phyloP scores from a whole-genome alignment of 2,329 filamentous ascomycete genomes.

The Dryadomyces quercivorus region DNA sequence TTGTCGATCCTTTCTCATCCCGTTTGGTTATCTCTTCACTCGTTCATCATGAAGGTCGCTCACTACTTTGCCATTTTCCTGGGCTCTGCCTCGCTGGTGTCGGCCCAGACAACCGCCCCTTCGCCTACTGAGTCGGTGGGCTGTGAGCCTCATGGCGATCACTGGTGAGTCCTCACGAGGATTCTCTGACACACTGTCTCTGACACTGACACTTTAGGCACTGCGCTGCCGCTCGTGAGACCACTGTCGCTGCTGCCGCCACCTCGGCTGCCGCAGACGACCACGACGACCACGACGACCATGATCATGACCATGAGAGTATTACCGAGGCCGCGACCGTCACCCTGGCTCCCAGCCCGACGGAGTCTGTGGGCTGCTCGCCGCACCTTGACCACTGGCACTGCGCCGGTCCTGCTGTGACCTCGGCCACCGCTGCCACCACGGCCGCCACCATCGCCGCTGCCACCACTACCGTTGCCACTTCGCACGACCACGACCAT shows the following conservation, averaged over 20 bases:
- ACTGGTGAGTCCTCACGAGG: slow-evolving; percentile 22
- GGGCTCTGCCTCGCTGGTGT: background rate
- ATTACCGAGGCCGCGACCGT: slow-evolving; percentile 8
- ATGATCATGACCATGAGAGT: background rate
- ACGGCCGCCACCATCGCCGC: background rate
- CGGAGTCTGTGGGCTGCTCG: slow-evolving; percentile 22
- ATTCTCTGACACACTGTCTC: no score
- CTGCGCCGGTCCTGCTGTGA: slow-evolving; percentile 3
- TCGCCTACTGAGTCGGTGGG: slow-evolving; percentile 10
- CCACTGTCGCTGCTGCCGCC: no score
- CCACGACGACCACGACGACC: background rate
- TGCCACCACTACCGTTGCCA: background rate
- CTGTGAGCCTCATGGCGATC: slow-evolving; percentile 26
- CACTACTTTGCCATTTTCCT: background rate
- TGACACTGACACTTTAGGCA: no score
- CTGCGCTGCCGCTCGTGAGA: no score
- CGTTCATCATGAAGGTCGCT: background rate
- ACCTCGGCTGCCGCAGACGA: no score
- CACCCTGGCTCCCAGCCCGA: slow-evolving; percentile 20
- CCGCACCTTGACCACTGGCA: slow-evolving; percentile 28
- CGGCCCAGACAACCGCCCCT: background rate
- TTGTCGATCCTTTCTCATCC: no score
- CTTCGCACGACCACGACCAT: background rate
- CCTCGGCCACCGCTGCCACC: background rate
- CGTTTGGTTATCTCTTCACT: background rate